Evolutionary conservation across 371 early-diverging fungal species (phyloP), one percentile per base, ranked within the genome.

Genomic region (Apophysomyces elegans): DNA sequence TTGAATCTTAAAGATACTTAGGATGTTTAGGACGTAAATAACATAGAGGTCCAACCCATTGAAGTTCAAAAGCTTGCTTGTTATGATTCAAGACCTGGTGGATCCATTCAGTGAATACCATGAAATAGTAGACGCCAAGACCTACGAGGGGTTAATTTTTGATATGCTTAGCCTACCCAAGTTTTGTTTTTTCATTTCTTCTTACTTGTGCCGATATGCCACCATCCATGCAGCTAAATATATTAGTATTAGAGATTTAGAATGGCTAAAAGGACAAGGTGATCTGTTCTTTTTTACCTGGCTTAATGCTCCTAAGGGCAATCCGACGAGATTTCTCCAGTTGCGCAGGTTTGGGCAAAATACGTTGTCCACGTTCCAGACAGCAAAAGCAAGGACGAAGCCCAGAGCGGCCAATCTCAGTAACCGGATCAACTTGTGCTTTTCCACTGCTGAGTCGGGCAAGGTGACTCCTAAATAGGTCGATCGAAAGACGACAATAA

Each of bases 301-400:
- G 36, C 78, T 77, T 46, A 91, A 46, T 63, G 87, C 75, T 5
- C 84, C 84, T 14, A 87, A 44, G n/a, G 83, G 77, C 35, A 81
- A 75, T 3, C 86, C 65, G 84, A 92, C 68, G 44, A 67, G 68
- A 8, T 58, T 56, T 46, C 93, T 71, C 62, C 81, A 67, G 7
- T 63, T 70, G 18, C 90, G 82, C 38, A 94, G 67, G 13, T 72
- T 41, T 37, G 64, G 56, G 66, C 95, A 94, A 61, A 82, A 86
- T 26, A 81, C 74, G 69, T 93, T 94, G 74, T 94, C 95, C 14
- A 92, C 71, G 63, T 91, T 92, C 95, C 95, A 94, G 41, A 92
- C 73, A 4, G 77, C 63, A 68, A 93, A 93, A 1, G 88, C 88
- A 11, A 77, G 37, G 21, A 81, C 75, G 66, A 89, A 90, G 14